Percentiles rank a stretch among this genome's conserved stretches.
These are phyloP conservation scores for Funneliformis caledonium DNA, from an alignment of 371 early-diverging fungal species.

Conservation along the genomic window DNA sequence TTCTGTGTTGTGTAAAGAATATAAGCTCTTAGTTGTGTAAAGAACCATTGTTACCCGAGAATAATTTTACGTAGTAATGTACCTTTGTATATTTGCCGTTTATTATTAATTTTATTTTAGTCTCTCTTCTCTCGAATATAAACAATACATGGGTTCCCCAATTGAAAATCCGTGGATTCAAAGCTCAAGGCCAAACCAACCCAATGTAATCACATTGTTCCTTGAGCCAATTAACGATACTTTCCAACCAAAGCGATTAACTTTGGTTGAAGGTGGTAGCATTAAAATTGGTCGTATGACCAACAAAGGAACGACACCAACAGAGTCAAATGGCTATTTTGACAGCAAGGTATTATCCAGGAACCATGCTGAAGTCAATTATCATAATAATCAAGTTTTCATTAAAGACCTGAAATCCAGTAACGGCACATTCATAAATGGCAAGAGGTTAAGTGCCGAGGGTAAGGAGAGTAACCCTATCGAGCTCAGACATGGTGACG, in stretches of 20 bases:
- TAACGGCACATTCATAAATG: slow-evolving; percentile 90
- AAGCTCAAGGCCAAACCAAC: not conserved
- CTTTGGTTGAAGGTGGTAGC: slow-evolving; percentile 57
- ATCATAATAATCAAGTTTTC: slow-evolving; percentile 53
- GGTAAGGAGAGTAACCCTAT: slow-evolving; percentile 65
- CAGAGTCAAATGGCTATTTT: slow-evolving; percentile 78
- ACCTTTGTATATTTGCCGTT: not conserved
- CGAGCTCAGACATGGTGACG: slow-evolving; percentile 67
- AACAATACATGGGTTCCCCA: not conserved
- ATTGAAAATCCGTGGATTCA: not conserved
- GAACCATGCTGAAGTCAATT: slow-evolving; percentile 80
- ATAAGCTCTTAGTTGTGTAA: too few species aligned
- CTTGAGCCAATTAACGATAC: slow-evolving; percentile 65
- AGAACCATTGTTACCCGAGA: too few species aligned
- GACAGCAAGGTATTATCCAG: slow-evolving; percentile 87
- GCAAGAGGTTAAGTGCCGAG: slow-evolving; percentile 72
- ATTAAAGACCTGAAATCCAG: slow-evolving; percentile 82
- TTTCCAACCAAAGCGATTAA: slow-evolving; percentile 69
- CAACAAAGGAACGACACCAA: slow-evolving; percentile 66
- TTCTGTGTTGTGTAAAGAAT: too few species aligned
- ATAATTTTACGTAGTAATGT: too few species aligned
- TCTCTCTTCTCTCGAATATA: not conserved
- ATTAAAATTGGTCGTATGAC: slow-evolving; percentile 81
- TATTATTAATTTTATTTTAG: not conserved
- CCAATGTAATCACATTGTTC: slow-evolving; percentile 37